These are phyloP conservation scores for Rhipidocladum racemiflorum DNA, from an alignment of 176 grass and related monocot genomes.

Conservation along the genomic window DNA sequence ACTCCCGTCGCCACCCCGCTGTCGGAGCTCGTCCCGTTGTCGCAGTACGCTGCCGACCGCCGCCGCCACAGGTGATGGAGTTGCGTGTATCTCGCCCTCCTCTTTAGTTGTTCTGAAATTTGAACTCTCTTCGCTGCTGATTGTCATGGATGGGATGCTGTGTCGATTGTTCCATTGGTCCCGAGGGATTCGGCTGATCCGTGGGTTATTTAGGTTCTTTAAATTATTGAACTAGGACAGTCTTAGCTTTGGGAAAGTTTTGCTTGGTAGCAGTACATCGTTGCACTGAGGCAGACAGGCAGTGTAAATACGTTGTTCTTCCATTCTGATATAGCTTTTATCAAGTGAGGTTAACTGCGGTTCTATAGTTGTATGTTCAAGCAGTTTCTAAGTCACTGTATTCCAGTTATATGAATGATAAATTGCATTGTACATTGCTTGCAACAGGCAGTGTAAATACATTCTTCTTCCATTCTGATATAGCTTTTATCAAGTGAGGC, in stretches of 20 bases:
- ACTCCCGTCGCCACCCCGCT: conserved; percentile 68
- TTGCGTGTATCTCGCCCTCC: neutral
- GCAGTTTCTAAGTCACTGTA: neutral
- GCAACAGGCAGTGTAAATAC: no score
- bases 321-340: conserved; percentile 24
- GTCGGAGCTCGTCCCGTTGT: conserved; percentile 79
- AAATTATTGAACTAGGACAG: neutral
- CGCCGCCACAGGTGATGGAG: conserved; percentile 56
- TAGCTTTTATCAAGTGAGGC: no score
- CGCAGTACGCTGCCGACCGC: conserved; percentile 82
- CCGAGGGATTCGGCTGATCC: conserved; percentile 10
- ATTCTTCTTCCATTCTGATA: no score
- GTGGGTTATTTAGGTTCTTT: neutral
- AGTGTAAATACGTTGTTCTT: conserved; percentile 53
- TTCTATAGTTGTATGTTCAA: conserved; percentile 18
- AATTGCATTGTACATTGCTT: neutral
- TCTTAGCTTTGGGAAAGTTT: conserved; percentile 26
- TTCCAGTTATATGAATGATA: conserved; percentile 1
- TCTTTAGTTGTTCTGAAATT: neutral
- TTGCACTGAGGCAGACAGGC: conserved; percentile 17
- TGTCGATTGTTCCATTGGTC: neutral
- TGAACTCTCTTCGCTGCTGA: neutral
- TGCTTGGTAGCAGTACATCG: conserved; percentile 25
- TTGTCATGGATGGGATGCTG: neutral
- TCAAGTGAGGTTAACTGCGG: conserved; percentile 16